Conservation (phyloP, 306 rosid species). For the Aeschynomene evenia region DNA sequence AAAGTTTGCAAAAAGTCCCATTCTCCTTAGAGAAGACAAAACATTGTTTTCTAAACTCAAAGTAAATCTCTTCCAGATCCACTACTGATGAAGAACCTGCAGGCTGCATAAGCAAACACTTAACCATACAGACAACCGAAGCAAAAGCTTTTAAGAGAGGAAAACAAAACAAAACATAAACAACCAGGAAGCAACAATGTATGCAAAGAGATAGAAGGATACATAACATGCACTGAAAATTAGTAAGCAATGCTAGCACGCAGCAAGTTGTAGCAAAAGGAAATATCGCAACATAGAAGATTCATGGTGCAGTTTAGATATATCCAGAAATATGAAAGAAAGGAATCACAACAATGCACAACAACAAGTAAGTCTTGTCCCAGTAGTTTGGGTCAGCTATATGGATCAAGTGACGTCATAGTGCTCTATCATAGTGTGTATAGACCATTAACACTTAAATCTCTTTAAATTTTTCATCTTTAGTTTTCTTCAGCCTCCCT, state of each 20-base stretch:
- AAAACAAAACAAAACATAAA: background rate
- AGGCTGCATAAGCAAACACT: slow-evolving; percentile 50
- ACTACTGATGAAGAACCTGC: slow-evolving; percentile 57
- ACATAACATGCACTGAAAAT: background rate
- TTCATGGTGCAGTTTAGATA: background rate
- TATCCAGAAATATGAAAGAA: slow-evolving; percentile 1
- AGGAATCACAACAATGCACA: background rate
- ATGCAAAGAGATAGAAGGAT: slow-evolving; percentile 22
- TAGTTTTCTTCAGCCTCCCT: no score
- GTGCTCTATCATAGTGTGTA: no score
- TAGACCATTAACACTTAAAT: no score
- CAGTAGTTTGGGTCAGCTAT: no score
- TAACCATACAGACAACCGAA: slow-evolving; percentile 20
- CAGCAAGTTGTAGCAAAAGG: background rate
- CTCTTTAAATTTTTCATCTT: no score
- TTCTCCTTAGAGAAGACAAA: slow-evolving; percentile 75
- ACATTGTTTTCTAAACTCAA: slow-evolving; percentile 91
- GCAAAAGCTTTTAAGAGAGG: background rate
- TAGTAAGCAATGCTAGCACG: background rate
- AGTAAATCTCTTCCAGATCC: slow-evolving; percentile 80
- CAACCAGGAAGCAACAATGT: slow-evolving; percentile 12
- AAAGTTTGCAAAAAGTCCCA: slow-evolving; percentile 77
- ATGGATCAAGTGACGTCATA: no score
- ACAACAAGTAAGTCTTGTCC: no score
- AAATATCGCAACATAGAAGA: background rate